Evolutionary conservation across 257 asterid species (phyloP), one percentile per base, ranked within the genome.

Genomic region (Knoxia roxburghii): DNA sequence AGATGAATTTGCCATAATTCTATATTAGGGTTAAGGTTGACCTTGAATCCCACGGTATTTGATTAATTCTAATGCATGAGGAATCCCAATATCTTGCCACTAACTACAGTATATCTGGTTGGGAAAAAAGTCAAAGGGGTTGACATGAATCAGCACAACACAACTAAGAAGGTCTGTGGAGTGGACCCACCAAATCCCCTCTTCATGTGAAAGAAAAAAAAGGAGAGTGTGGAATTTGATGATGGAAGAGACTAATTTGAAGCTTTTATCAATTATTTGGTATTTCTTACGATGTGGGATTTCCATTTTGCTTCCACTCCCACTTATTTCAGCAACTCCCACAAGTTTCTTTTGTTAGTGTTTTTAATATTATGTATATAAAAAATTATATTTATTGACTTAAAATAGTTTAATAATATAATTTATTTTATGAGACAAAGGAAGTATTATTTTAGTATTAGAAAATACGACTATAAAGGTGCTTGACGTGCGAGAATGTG

Each of bases 51-150:
- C 11, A 7, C 35, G 57, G 27, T 23, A 27, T 13, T 55, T n/a
- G n/a, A n/a, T n/a, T n/a, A n/a, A n/a, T n/a, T n/a, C n/a, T 45
- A 68, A 57, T 57, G 67, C 59, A 46, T 68, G 39, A 58, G 29
- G 58, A 41, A 57, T 23, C 11, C 11, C 12, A 51, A 7, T 7
- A 33, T 58, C 0, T 30, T 54, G 37, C 71, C 54, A 39, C 35
- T 67, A 32, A 11, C 10, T 2, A 48, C 23, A 0, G 5, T 6
- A 15, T 48, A 18, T 15, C 13, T 3, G 30, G 30, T 10, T 20
- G 60, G 60, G 5, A 21, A 56, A 21, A 55, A 68, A 12, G 72
- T 55, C 72, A 41, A 35, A 54, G 5, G 65, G n/a, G 43, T 27
- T 23, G 29, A 55, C 18, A 39, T n/a, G n/a, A n/a, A n/a, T n/a